phyloP scores from a whole-genome alignment of 345 rosid species.

The Gynandropsis gynandra region DNA sequence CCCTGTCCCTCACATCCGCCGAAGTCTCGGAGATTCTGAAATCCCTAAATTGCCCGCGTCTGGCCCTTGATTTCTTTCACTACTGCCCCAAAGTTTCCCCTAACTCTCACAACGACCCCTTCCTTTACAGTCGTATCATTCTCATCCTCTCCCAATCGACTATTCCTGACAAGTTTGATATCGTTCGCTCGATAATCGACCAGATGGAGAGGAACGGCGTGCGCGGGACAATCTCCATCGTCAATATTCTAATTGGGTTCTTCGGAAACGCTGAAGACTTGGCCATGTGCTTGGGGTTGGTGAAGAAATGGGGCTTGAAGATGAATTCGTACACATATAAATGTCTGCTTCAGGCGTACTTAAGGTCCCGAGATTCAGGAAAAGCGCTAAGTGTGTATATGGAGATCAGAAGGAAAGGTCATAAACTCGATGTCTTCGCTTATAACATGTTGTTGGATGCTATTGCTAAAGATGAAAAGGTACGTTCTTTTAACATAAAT shows the following conservation, averaged over 20 bases:
- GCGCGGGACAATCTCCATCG: constrained; percentile 64
- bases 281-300: constrained; percentile 42
- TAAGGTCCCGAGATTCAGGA: constrained; percentile 51
- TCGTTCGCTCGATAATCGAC: constrained; percentile 38
- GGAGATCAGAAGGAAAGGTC: constrained; percentile 66
- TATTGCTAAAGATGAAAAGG: constrained; percentile 73
- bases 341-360: constrained; percentile 70
- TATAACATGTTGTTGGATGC: constrained; percentile 90
- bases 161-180: constrained; percentile 38
- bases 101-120: constrained; percentile 45
- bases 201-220: constrained; percentile 51
- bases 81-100: constrained; percentile 50
- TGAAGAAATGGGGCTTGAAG: constrained; percentile 65
- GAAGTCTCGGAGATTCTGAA: constrained; percentile 84
- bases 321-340: constrained; percentile 77
- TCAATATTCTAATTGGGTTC: constrained; percentile 67
- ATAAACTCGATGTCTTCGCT: constrained; percentile 62
- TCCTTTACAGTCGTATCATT: constrained; percentile 60
- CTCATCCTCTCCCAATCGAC: constrained; percentile 67
- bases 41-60: constrained; percentile 64
- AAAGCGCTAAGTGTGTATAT: constrained; percentile 51
- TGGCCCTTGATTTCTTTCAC: constrained; percentile 58
- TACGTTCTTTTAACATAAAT: constrained; percentile 19
- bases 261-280: constrained; percentile 52
- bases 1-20: constrained; percentile 51